Percentiles rank a stretch among this genome's conserved stretches.
These are phyloP conservation scores for Phialocephala sp. DNA, from an alignment of 2,329 filamentous ascomycete genomes.

Conservation along the genomic window DNA sequence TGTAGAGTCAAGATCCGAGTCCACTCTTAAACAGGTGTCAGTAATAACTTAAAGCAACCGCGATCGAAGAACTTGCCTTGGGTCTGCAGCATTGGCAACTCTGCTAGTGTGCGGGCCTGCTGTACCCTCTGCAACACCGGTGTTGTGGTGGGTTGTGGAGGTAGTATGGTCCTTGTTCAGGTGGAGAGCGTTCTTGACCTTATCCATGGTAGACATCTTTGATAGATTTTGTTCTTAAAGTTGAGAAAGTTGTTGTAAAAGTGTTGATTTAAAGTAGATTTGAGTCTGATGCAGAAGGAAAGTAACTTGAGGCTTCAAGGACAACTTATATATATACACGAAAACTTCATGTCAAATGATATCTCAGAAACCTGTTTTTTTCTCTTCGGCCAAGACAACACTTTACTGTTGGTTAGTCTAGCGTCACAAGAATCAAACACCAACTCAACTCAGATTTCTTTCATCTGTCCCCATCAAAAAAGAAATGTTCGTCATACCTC, in stretches of 20 bases:
- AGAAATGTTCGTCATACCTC: conserved; percentile 10
- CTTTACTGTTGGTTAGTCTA: not conserved
- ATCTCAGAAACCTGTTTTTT: conserved; percentile 24
- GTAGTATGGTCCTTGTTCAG: conserved; percentile 34
- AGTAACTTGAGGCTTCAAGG: not conserved
- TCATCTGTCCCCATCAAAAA: not conserved
- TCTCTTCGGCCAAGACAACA: not conserved
- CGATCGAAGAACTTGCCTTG: conserved; percentile 1
- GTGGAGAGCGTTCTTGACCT: conserved; percentile 52
- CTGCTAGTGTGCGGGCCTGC: conserved; percentile 26
- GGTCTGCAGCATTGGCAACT: conserved; percentile 48
- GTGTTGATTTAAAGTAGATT: conserved; percentile 18
- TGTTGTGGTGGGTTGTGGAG: conserved; percentile 27
- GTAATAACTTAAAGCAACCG: not conserved
- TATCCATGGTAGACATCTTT: conserved; percentile 55
- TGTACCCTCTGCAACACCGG: conserved; percentile 35
- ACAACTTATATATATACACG: conserved; percentile 26
- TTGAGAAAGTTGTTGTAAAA: conserved; percentile 7
- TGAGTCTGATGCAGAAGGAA: conserved; percentile 17
- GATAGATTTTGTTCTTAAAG: conserved; percentile 20
- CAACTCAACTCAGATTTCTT: not conserved
- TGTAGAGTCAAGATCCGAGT: conserved; percentile 22
- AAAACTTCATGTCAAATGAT: conserved; percentile 1
- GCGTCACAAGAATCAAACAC: not conserved
- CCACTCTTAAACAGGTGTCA: conserved; percentile 14